Evolutionary conservation across 2,329 filamentous ascomycete genomes (phyloP), one percentile per base, ranked within the genome.

Genomic region (Cladosporium halotolerans): DNA sequence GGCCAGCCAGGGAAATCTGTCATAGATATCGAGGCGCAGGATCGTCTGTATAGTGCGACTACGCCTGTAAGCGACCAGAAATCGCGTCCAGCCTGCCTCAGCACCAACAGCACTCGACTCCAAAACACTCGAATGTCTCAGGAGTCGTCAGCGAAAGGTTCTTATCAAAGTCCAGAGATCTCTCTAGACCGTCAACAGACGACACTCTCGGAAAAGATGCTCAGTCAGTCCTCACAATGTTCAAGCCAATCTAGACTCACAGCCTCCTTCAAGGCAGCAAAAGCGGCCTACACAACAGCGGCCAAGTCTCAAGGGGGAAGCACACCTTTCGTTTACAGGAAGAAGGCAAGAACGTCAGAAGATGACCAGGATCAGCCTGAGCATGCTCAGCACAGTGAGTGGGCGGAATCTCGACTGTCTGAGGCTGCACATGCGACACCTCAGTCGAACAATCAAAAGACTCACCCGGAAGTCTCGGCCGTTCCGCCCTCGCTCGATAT

Each of bases 251-350:
- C 19, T 14, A 45, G 36, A 16, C 45, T 40, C 7, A 48, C 34
- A 36, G 47, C 9, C 10, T 45, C 45, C 4, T 44, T 44, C 36
- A 51, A 28, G 5, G 33, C 23, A 32, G 16, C 38, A 2, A 55
- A 41, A 31, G 7, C 43, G 19, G n/a, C 46, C 8, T 23, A 11
- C 7, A 40, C 19, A 7, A 34, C 38, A 14, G 36, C n/a, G 18
- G 39, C 42, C 9, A 50, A 50, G 18, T 43, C 51, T 3, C 47
- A 42, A 40, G 57, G 56, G 9, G 55, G 53, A 34, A 55, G 47
- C 3, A 63, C 63, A 31, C 65, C 65, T 5, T 65, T 66, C 36
- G 41, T 62, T 47, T 66, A 61, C 46, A 60, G 62, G 33, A 65
- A 64, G 51, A 50, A 33, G 19, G 19, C 39, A 6, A 50, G 42